Evolutionary conservation across 1,139 yeast species (phyloP).

Genomic region (Suhomyces kunorum): DNA sequence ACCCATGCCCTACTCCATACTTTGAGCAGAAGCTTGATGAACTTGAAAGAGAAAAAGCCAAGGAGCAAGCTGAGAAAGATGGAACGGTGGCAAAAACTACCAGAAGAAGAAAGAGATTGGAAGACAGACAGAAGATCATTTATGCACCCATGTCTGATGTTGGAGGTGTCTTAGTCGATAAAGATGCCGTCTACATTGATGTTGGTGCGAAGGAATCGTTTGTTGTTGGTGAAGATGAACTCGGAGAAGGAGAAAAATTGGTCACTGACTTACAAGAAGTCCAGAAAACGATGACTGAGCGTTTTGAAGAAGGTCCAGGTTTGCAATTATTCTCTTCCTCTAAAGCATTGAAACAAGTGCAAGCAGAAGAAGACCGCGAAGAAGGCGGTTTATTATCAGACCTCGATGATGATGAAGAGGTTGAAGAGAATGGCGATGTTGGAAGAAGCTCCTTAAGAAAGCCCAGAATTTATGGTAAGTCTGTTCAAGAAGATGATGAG

Average conservation of each 20-base stretch:
- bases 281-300: conserved; percentile 61
- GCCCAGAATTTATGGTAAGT: conserved; percentile 60
- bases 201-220: conserved; percentile 67
- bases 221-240: conserved; percentile 57
- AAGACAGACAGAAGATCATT: conserved; percentile 89
- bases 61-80: conserved; percentile 63
- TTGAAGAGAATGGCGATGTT: conserved; percentile 32
- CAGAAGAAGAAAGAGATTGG: conserved; percentile 84
- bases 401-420: conserved; percentile 31
- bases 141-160: conserved; percentile 99
- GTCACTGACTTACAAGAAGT: conserved; percentile 81
- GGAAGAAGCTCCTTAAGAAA: conserved; percentile 65
- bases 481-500: conserved; percentile 52
- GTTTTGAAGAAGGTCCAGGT: conserved; percentile 65
- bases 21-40: conserved; percentile 85
- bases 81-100: conserved; percentile 53
- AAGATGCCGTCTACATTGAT: conserved; percentile 95
- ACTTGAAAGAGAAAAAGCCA: conserved; percentile 66
- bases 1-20: conserved; percentile 98
- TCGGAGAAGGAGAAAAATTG: conserved; percentile 79
- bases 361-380: conserved; percentile 41
- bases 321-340: conserved; percentile 69
- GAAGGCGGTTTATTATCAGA: conserved; percentile 39
- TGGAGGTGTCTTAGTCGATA: conserved; percentile 95
- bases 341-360: conserved; percentile 47